A percentile compares a stretch with the other conserved stretches of the same genome.
These are phyloP conservation scores for Poa annua DNA, from an alignment of 176 grass and related monocot genomes.

Conservation along the genomic window DNA sequence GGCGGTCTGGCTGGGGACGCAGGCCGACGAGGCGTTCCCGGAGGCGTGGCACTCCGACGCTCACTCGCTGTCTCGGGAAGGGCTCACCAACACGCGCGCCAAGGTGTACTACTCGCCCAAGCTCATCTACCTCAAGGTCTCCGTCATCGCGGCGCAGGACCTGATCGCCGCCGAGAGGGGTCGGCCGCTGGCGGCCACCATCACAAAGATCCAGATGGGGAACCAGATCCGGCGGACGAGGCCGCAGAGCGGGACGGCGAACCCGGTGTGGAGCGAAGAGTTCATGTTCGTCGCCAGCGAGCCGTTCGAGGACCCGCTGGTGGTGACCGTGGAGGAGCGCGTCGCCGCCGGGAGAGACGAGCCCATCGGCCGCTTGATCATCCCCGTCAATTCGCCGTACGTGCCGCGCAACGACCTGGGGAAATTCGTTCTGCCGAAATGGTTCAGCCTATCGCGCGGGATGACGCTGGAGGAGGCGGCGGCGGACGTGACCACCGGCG, in stretches of 20 bases:
- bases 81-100: slow-evolving; percentile 43
- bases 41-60: slow-evolving; percentile 87
- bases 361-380: slow-evolving; percentile 45
- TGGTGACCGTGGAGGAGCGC: slow-evolving; percentile 70
- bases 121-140: slow-evolving; percentile 67
- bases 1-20: slow-evolving; percentile 69
- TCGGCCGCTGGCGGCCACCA: slow-evolving; percentile 31
- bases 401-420: slow-evolving; percentile 52
- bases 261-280: slow-evolving; percentile 79
- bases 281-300: slow-evolving; percentile 74
- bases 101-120: slow-evolving; percentile 83
- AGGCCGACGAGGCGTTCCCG: slow-evolving; percentile 86
- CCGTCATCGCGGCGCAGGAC: slow-evolving; percentile 66
- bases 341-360: slow-evolving; percentile 51
- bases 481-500: neutral
- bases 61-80: slow-evolving; percentile 39
- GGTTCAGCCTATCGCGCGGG: slow-evolving; percentile 52
- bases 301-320: slow-evolving; percentile 71
- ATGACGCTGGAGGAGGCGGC: neutral
- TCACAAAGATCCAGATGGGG: slow-evolving; percentile 60
- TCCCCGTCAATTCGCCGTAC: slow-evolving; percentile 36
- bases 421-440: slow-evolving; percentile 52
- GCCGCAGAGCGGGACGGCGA: slow-evolving; percentile 34
- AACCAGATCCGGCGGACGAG: slow-evolving; percentile 47
- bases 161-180: slow-evolving; percentile 48